These are phyloP conservation scores for Solanum megistacrolobum DNA, from an alignment of 257 asterid species.

Conservation along the genomic window DNA sequence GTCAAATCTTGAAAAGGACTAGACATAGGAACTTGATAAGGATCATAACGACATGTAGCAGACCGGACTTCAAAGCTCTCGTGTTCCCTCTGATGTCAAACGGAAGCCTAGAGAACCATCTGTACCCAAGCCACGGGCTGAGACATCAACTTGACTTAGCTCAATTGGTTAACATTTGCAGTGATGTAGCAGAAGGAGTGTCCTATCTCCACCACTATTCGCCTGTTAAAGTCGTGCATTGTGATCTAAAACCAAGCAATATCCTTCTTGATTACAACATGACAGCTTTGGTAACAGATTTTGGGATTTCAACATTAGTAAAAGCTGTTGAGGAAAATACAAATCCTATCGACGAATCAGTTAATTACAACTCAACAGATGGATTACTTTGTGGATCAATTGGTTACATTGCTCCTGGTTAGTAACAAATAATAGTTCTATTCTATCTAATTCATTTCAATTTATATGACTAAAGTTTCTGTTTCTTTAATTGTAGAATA, in stretches of 20 bases:
- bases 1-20: conserved; percentile 56
- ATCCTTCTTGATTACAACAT: conserved; percentile 62
- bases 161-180: conserved; percentile 52
- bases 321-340: conserved; percentile 24
- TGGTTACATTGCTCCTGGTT: conserved; percentile 92
- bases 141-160: conserved; percentile 23
- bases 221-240: conserved; percentile 60
- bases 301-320: conserved; percentile 59
- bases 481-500: conserved; percentile 36
- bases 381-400: conserved; percentile 67
- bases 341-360: conserved; percentile 24
- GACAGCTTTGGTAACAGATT: conserved; percentile 71
- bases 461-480: background rate
- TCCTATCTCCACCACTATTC: conserved; percentile 74
- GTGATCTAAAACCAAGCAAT: conserved; percentile 86
- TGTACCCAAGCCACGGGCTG: conserved; percentile 32
- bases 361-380: conserved; percentile 51
- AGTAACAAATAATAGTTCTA: background rate
- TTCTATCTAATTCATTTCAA: background rate
- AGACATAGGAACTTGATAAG: conserved; percentile 63
- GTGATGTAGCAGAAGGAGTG: conserved; percentile 72
- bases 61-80: conserved; percentile 78
- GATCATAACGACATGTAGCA: conserved; percentile 62
- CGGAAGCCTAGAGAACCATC: conserved; percentile 68
- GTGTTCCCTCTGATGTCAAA: conserved; percentile 73